Conservation (phyloP, 2,329 filamentous ascomycete genomes). For the Lachnellula occidentalis region DNA sequence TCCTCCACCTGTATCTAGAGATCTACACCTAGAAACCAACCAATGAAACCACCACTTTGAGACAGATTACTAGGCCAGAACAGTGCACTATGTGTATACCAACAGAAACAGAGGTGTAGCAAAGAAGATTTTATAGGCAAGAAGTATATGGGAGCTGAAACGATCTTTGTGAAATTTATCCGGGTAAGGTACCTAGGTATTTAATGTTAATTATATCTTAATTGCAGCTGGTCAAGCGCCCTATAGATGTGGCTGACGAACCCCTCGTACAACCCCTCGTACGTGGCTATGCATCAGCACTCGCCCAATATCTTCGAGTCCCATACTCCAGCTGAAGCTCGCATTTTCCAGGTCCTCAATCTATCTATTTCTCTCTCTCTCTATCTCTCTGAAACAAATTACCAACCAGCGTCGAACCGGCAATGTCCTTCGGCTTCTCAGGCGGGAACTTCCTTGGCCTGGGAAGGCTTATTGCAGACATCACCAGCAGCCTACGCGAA, state of each 20-base stretch:
- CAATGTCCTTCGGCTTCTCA: slow-evolving; percentile 32
- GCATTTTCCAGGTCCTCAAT: neutral
- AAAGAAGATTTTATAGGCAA: too few species aligned
- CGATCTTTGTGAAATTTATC: too few species aligned
- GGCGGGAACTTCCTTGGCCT: slow-evolving; percentile 28
- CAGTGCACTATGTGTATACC: too few species aligned
- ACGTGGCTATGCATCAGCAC: neutral
- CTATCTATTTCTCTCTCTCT: neutral
- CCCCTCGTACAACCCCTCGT: neutral
- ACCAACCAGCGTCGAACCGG: neutral
- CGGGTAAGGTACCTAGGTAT: too few species aligned
- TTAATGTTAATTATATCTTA: too few species aligned
- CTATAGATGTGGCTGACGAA: neutral
- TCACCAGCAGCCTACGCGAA: slow-evolving; percentile 2
- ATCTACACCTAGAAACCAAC: too few species aligned
- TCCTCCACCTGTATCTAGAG: too few species aligned
- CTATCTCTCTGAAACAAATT: neutral
- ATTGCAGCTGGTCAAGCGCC: neutral
- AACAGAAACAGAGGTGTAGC: too few species aligned
- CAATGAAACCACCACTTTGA: too few species aligned
- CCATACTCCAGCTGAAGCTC: neutral
- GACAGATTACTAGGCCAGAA: too few species aligned
- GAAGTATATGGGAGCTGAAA: too few species aligned
- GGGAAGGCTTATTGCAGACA: slow-evolving; percentile 4
- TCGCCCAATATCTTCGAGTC: neutral